Percentiles rank a stretch among this genome's conserved stretches.
Evolutionary conservation across 768 basidiomycete species (phyloP).

Genomic region (Lactarius sp.): DNA sequence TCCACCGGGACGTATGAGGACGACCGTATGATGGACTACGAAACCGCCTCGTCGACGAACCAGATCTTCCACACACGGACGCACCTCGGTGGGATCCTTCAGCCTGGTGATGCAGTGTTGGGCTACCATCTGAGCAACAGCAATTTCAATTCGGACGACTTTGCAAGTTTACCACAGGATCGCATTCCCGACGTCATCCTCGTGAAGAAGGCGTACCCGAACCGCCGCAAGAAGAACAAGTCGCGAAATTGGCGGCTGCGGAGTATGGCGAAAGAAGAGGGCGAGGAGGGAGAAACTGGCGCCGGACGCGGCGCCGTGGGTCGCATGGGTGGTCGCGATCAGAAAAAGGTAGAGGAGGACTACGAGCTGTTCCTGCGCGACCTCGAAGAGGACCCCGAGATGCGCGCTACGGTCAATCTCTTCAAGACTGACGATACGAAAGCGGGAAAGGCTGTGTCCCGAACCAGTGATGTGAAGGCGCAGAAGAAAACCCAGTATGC

Average conservation of each 20-base stretch:
- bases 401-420: constrained; percentile 80
- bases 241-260: constrained; percentile 82
- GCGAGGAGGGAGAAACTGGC: constrained; percentile 78
- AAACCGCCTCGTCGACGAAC: constrained; percentile 51
- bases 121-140: constrained; percentile 85
- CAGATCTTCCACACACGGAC: constrained; percentile 95
- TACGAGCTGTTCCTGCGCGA: constrained; percentile 95
- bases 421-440: constrained; percentile 52
- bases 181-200: constrained; percentile 89
- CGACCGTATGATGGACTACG: constrained; percentile 55
- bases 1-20: constrained; percentile 39
- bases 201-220: constrained; percentile 93
- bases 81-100: constrained; percentile 88
- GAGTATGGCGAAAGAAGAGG: constrained; percentile 89
- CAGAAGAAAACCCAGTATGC: constrained; percentile 46
- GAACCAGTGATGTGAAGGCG: constrained; percentile 35
- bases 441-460: constrained; percentile 46
- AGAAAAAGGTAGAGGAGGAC: constrained; percentile 91
- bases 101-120: constrained; percentile 90
- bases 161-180: constrained; percentile 55
- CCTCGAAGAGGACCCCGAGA: constrained; percentile 90
- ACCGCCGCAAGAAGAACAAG: constrained; percentile 85
- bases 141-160: constrained; percentile 92
- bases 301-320: constrained; percentile 83
- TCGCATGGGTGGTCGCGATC: constrained; percentile 82